Base-by-base conservation (phyloP, 345 rosid genomes). In the Geranium brycei region DNA sequence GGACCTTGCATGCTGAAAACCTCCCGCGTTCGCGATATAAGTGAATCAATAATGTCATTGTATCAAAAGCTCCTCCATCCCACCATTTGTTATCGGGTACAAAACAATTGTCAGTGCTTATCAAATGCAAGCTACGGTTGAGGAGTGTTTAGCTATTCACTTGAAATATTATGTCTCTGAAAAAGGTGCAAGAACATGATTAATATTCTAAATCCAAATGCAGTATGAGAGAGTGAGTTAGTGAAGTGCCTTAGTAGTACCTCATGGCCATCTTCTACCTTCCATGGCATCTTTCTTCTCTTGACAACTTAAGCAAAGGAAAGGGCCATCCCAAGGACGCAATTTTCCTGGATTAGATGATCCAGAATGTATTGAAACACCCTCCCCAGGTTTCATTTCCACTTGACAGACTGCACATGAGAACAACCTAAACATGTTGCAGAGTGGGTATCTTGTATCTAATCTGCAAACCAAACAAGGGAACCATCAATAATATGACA, bases 281-380 rank as follows among this genome's bases (percentile, higher is more conserved):
- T 95, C 99, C 97, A 95, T 95, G 70, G 92, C 92, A 67, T 91
- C 97, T 81, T 80, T 95, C 78, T 91, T 95, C 69, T 91, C 87
- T 75, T 95, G 99, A 85, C 99, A 95, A 81, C 89, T 95, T 57
- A 63, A 61, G 71, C 99, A 95, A 77, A 95, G 97, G 80, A 91
- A 95, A 66, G 99, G 99, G 68, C 99, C 99, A 84, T 95, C 99
- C 91, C 97, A 91, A 4, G 99, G 93, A 63, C 96, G 96, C 68
- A 83, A 69, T 73, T 80, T 91, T 65, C 85, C 74, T 8, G 77
- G 66, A 72, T 79, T 73, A 68, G 92, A 68, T 23, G 89, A 62
- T 10, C 83, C 96, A 47, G 85, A 86, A 58, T 95, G 99, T 77
- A 95, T 83, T 59, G 99, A 91, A 60, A 88, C 72, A 62, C 97